Percentiles rank a stretch among this genome's conserved stretches.
phyloP scores from a whole-genome alignment of 2,329 filamentous ascomycete species.

The Leptographium wingfieldii region DNA sequence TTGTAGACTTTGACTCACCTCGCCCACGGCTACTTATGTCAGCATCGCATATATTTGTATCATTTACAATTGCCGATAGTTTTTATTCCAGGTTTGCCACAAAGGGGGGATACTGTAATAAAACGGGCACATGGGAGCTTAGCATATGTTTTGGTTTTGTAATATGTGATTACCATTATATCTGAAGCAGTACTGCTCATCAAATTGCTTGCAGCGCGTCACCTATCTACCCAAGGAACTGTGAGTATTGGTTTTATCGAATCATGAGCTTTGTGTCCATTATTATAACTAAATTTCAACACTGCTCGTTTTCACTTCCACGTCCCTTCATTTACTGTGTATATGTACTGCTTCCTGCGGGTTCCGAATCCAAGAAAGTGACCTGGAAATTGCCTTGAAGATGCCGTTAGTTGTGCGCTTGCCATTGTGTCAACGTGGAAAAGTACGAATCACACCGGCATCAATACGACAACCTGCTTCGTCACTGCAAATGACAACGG shows the following conservation, averaged over 20 bases:
- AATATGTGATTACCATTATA: background rate
- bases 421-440: too few relatives aligned
- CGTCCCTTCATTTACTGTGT: too few relatives aligned
- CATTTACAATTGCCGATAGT: background rate
- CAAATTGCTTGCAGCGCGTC: background rate
- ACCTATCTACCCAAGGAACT: background rate
- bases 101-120: background rate
- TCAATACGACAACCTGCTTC: too few relatives aligned
- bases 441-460: too few relatives aligned
- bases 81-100: background rate
- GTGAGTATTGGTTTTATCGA: background rate
- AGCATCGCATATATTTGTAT: background rate
- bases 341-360: too few relatives aligned
- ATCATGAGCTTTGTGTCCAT: too few relatives aligned
- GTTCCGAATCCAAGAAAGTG: too few relatives aligned
- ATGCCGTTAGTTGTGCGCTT: too few relatives aligned
- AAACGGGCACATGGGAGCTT: background rate
- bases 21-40: background rate
- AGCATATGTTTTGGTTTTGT: background rate
- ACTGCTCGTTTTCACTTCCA: too few relatives aligned
- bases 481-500: too few relatives aligned
- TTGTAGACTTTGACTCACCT: background rate
- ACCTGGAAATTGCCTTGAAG: too few relatives aligned
- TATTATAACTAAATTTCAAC: too few relatives aligned
- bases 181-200: background rate